Conservation (phyloP, 73 alveolate genomes). For the Paramecium bursaria region DNA sequence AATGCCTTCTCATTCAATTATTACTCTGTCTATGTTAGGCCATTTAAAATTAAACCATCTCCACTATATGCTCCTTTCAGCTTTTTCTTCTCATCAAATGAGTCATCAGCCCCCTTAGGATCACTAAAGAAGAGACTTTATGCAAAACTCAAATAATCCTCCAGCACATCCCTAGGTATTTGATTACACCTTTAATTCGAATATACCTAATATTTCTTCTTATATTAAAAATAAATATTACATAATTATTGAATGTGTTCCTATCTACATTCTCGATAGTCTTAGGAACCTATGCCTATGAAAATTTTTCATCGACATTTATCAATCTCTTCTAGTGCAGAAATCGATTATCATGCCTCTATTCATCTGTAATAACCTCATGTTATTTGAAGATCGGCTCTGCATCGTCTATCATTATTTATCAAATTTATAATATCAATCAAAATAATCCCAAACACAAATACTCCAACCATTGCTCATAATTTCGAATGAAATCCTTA, state of each 20-base stretch:
- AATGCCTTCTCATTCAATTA: constrained; percentile 28
- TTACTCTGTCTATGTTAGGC: constrained; percentile 9
- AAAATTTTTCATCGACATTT: constrained; percentile 46
- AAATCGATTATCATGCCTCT: no score
- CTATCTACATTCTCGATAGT: neutral
- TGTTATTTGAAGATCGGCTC: no score
- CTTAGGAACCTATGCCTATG: constrained; percentile 53
- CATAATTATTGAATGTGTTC: constrained; percentile 3
- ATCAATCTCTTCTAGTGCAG: constrained; percentile 34
- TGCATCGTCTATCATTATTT: no score
- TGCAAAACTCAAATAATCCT: constrained; percentile 20
- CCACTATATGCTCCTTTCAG: constrained; percentile 46
- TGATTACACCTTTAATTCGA: neutral
- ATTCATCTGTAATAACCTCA: no score
- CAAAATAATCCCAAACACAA: no score
- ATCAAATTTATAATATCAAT: no score
- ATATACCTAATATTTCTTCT: neutral
- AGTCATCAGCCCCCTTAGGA: neutral
- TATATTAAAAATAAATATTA: neutral
- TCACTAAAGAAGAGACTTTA: neutral
- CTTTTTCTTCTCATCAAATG: constrained; percentile 23
- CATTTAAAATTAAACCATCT: constrained; percentile 54
- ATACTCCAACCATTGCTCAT: no score
- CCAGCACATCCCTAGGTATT: neutral
- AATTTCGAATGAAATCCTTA: no score